Base-by-base conservation (phyloP, 2,329 filamentous ascomycete species). In the Fusarium sp. region DNA sequence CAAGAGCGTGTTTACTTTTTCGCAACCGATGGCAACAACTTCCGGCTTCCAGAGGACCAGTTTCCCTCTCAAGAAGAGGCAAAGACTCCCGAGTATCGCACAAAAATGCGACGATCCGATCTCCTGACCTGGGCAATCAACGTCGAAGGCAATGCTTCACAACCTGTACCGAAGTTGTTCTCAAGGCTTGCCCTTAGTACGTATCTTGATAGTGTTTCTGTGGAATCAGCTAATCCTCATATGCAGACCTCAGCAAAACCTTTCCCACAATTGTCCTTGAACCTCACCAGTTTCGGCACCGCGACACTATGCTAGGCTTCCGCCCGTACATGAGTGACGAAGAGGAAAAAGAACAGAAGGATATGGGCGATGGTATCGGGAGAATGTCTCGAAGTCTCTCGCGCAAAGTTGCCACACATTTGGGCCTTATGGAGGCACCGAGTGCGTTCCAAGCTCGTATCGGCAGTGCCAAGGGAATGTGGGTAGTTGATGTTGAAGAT, bases 401-500 rank as follows among this genome's bases (percentile, higher is more conserved):
- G 0, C 74, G 77, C 2, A 79, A 80, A 41, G 82, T 93, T 7
- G 82, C 84, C 26, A 73, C 81, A 1, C 63, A 65, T 0, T 80
- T 91, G 10, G 84, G 84, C 0, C 76, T 90, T 0, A 68, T 75
- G 0, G 82, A 85, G n/a, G 75, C 86, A 0, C 90, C 91, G 0
- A 86, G 86, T 33, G 89, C 84, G 0, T 89, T 90, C 45, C 92
- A 95, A 75, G 91, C 82, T 2, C 86, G 92, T 1, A 85, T 94
- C 35, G 90, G 88, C 11, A 87, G 90, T 19, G 90, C 90, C 1
- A 95, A 95, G 75, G 92, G 92, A 0, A 82, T 94, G 67, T 94
- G 91, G 92, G 83, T 90, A 46, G 77, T 90, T 7, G 88, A 90
- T 67, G 80, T 82, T 0, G 72, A 80, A 1, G 83, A 86, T 26